A percentile compares a stretch with the other conserved stretches of the same genome.
These are phyloP conservation scores for Limnanthes douglasii DNA, from an alignment of 345 rosid genomes.

Conservation along the genomic window DNA sequence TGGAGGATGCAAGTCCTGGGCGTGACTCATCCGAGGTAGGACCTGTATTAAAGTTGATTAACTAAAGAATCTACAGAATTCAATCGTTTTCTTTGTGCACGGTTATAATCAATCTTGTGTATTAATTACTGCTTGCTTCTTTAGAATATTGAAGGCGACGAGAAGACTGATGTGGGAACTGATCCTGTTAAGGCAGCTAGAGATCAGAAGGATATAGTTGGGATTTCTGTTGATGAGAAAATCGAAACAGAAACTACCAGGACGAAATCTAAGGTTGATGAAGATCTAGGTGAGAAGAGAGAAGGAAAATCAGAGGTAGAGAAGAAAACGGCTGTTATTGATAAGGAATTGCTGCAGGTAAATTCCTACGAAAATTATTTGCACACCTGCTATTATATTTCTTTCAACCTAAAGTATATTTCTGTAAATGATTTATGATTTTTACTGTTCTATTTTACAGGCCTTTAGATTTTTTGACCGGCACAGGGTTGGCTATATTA, in stretches of 20 bases:
- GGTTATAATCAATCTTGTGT: no score
- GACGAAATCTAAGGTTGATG: slow-evolving; percentile 20
- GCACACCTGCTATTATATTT: neutral
- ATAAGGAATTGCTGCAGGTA: slow-evolving; percentile 84
- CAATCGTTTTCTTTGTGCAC: slow-evolving; percentile 3
- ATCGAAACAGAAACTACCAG: slow-evolving; percentile 15
- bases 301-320: slow-evolving; percentile 17
- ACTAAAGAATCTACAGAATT: neutral
- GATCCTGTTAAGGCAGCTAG: slow-evolving; percentile 14
- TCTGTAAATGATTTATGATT: no score
- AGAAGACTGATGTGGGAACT: slow-evolving; percentile 18
- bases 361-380: neutral
- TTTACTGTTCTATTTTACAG: slow-evolving; percentile 20
- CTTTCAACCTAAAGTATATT: neutral
- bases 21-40: slow-evolving; percentile 33
- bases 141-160: slow-evolving; percentile 28
- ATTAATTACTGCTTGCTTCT: neutral
- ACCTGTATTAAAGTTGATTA: neutral
- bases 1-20: slow-evolving; percentile 32
- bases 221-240: slow-evolving; percentile 17
- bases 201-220: slow-evolving; percentile 17
- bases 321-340: slow-evolving; percentile 28
- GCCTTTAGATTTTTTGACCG: slow-evolving; percentile 95
- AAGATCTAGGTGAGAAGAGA: slow-evolving; percentile 12
- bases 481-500: slow-evolving; percentile 65